Conservation (phyloP, 164 flowering plant species). For the Vitis rupestris region DNA sequence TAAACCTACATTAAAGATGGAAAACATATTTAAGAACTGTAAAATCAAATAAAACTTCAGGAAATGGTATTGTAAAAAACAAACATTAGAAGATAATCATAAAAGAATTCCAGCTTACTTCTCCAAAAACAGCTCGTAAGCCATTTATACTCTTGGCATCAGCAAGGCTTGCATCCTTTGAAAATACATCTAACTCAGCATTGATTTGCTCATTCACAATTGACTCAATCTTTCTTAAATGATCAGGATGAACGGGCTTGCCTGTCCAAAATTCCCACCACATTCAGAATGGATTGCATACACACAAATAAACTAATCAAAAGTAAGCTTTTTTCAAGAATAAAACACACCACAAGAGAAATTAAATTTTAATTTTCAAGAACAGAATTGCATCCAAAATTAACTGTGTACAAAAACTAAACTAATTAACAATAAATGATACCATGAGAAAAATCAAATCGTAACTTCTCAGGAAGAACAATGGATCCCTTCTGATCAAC, state of each 20-base stretch:
- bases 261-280: conserved; percentile 42
- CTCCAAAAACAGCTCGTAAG: conserved; percentile 97
- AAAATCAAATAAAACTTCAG: too few species aligned
- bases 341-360: background rate
- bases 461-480: conserved; percentile 94
- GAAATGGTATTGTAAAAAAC: too few species aligned
- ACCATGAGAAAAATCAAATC: conserved; percentile 99
- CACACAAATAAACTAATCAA: too few species aligned
- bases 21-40: too few species aligned
- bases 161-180: conserved; percentile 67
- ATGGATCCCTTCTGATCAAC: conserved; percentile 98
- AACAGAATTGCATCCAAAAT: too few species aligned
- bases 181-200: conserved; percentile 73
- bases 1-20: conserved; percentile 54
- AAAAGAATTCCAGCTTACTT: conserved; percentile 46
- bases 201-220: conserved; percentile 87
- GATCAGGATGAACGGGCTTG: conserved; percentile 72
- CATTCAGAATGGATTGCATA: background rate
- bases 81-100: background rate
- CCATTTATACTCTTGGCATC: conserved; percentile 90
- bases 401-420: background rate
- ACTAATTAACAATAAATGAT: conserved; percentile 12
- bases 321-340: too few species aligned
- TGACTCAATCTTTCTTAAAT: conserved; percentile 70
- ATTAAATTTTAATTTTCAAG: too few species aligned